phyloP scores from a whole-genome alignment of 1,139 yeast species.

The Diutina neorugosa region DNA sequence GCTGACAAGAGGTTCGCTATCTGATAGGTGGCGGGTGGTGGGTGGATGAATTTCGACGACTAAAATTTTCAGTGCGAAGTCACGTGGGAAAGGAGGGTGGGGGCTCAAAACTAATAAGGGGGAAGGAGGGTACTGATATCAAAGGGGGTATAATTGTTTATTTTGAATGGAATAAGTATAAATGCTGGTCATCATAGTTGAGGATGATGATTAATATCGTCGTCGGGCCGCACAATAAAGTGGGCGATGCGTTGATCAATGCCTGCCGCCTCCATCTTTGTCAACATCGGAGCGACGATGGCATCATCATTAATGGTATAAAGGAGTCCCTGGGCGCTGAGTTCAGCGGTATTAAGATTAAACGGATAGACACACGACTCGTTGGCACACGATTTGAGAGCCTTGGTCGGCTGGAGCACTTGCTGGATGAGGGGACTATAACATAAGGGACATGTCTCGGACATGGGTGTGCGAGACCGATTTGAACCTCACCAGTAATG shows the following conservation, averaged over 20 bases:
- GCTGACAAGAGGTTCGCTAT: neutral
- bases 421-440: neutral
- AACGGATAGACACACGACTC: constrained; percentile 21
- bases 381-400: constrained; percentile 13
- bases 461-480: neutral
- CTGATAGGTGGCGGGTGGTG: neutral
- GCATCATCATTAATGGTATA: neutral
- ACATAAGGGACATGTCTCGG: neutral
- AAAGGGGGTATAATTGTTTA: too few species aligned
- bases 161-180: too few species aligned
- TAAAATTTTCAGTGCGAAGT: neutral
- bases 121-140: neutral
- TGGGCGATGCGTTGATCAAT: constrained; percentile 17
- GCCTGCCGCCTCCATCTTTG: constrained; percentile 15
- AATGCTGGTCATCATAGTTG: neutral
- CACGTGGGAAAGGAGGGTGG: neutral
- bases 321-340: constrained; percentile 8
- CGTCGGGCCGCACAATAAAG: constrained; percentile 13
- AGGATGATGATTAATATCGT: neutral
- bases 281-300: constrained; percentile 10
- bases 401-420: neutral
- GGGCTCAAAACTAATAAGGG: neutral
- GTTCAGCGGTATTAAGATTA: constrained; percentile 16
- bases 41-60: neutral
- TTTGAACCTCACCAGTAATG: neutral